A percentile compares a stretch with the other conserved stretches of the same genome.
These are phyloP conservation scores for Phytophthora colocasiae DNA, from an alignment of 352 stramenopile species.

Conservation along the genomic window DNA sequence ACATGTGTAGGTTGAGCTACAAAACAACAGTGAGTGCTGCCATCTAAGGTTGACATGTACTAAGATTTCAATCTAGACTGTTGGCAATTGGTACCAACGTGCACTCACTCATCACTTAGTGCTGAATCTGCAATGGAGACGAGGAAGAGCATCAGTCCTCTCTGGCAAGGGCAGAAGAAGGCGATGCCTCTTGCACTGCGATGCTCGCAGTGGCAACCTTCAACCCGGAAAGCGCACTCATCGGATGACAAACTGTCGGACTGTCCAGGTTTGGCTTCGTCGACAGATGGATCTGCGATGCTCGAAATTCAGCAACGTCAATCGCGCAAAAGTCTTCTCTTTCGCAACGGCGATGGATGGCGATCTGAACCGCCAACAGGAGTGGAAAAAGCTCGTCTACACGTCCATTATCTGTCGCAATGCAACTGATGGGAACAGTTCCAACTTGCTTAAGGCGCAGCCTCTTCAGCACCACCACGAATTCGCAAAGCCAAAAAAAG, in stretches of 20 bases:
- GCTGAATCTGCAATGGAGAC: slow-evolving; percentile 5
- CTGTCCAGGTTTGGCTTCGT: slow-evolving; percentile 18
- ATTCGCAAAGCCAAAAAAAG: neutral
- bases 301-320: neutral
- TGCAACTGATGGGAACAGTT: too few relatives aligned
- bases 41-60: too few relatives aligned
- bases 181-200: neutral
- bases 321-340: slow-evolving; percentile 2
- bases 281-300: slow-evolving; percentile 38
- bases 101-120: too few relatives aligned
- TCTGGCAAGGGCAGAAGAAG: neutral
- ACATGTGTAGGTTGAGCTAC: too few relatives aligned
- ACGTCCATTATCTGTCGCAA: neutral
- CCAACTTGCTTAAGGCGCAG: neutral
- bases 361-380: neutral
- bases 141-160: neutral
- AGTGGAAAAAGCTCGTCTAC: neutral
- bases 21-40: too few relatives aligned
- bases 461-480: neutral
- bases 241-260: slow-evolving; percentile 16
- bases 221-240: slow-evolving; percentile 1
- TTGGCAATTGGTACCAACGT: too few relatives aligned
- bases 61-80: neutral
- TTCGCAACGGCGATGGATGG: slow-evolving; percentile 3
- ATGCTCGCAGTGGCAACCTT: neutral